Conservation (phyloP, 2,329 filamentous ascomycete species). For the Ophiosphaerella korrae region DNA sequence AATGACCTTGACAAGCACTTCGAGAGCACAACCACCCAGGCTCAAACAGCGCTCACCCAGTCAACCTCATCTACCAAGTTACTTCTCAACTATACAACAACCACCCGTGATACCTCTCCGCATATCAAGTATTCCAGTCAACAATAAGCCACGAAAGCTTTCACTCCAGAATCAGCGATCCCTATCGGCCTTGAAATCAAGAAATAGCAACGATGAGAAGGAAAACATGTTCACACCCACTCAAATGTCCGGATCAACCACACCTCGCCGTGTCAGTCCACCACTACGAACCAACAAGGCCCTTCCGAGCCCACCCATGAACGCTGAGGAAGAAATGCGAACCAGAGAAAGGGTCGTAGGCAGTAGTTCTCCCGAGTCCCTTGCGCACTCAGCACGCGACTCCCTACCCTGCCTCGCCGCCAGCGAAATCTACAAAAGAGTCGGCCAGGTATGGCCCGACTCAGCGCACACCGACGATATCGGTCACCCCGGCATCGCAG, state of each 20-base stretch:
- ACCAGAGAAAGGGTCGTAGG: slow-evolving; percentile 20
- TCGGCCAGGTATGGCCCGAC: slow-evolving; percentile 11
- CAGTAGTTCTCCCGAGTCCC: slow-evolving; percentile 1
- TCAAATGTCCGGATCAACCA: slow-evolving; percentile 9
- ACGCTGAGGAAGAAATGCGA: slow-evolving; percentile 18
- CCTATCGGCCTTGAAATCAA: slow-evolving; percentile 13
- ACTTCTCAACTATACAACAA: slow-evolving; percentile 15
- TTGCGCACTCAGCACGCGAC: slow-evolving; percentile 1
- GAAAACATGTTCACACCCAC: slow-evolving; percentile 12
- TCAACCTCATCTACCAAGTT: slow-evolving; percentile 26
- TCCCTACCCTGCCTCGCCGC: slow-evolving; percentile 7
- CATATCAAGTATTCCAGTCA: slow-evolving; percentile 41
- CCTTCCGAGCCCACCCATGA: slow-evolving; percentile 32
- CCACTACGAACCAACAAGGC: slow-evolving; percentile 41
- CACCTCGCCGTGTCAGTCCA: slow-evolving; percentile 19
- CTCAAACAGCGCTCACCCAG: slow-evolving; percentile 26
- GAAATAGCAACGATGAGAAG: slow-evolving; percentile 15
- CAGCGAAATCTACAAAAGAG: slow-evolving; percentile 17
- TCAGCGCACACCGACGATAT: neutral
- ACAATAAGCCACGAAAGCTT: slow-evolving; percentile 40
- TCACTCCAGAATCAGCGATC: slow-evolving; percentile 31
- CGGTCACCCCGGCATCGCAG: slow-evolving; percentile 24
- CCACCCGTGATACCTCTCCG: slow-evolving; percentile 41
- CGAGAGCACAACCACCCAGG: slow-evolving; percentile 4
- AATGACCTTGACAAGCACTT: slow-evolving; percentile 10